These are phyloP conservation scores for Nicotiana undulata DNA, from an alignment of 257 asterid species.

Conservation along the genomic window DNA sequence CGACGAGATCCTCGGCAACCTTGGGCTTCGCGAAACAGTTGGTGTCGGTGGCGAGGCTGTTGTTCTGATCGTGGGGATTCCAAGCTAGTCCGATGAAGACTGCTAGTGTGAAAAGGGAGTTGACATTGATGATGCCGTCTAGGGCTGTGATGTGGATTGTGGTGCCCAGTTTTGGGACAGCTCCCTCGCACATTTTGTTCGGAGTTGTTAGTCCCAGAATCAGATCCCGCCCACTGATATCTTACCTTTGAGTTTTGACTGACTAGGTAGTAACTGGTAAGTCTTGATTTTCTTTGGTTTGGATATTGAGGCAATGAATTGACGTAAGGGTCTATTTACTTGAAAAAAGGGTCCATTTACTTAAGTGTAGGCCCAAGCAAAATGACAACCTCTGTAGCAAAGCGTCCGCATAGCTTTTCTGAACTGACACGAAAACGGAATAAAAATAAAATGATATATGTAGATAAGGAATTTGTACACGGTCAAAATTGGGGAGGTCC, in stretches of 20 bases:
- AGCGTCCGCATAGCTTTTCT: too few species aligned
- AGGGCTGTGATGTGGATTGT: conserved; percentile 77
- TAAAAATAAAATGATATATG: too few species aligned
- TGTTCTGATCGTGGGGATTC: conserved; percentile 75
- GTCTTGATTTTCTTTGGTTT: too few species aligned
- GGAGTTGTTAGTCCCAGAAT: too few species aligned
- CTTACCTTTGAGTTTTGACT: too few species aligned
- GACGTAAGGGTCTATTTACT: too few species aligned
- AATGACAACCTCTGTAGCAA: background rate
- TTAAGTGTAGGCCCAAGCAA: background rate
- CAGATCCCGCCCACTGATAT: too few species aligned
- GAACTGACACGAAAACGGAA: too few species aligned
- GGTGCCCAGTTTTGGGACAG: conserved; percentile 43
- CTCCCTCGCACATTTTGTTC: conserved; percentile 35
- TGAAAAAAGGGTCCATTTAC: too few species aligned
- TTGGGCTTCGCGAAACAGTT: conserved; percentile 45
- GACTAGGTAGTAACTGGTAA: too few species aligned
- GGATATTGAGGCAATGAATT: background rate
- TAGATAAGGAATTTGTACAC: too few species aligned
- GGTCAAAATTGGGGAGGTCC: too few species aligned
- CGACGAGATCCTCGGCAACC: conserved; percentile 53
- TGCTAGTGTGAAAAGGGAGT: conserved; percentile 83
- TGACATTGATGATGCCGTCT: conserved; percentile 82
- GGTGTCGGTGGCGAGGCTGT: conserved; percentile 53
- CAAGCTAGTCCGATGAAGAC: conserved; percentile 90